Evolutionary conservation across 306 rosid species (phyloP), one percentile per base, ranked within the genome.

Genomic region (Cucurbita ficifolia): DNA sequence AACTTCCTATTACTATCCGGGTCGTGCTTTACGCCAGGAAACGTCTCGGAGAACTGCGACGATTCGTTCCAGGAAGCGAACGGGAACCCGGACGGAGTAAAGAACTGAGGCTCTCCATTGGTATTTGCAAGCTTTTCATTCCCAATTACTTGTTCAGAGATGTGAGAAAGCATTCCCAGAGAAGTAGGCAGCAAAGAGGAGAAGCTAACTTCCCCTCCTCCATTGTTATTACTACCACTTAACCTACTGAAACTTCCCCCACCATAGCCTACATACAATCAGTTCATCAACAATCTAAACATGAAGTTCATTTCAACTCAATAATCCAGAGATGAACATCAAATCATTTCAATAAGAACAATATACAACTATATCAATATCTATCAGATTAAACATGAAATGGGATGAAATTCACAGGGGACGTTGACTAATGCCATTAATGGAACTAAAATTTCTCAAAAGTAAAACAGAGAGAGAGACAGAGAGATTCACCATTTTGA

Each of bases 21-120:
- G 67, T 85, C 90, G 67, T 92, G 81, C 78, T 84, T 86, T 72
- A 83, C 22, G 75, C 81, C 86, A 46, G 46, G 70, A 45, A 78
- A 74, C 61, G 78, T 77, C 50, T 87, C 90, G 3, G 84, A 45
- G 71, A 82, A 82, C 61, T 81, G 80, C 18, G 84, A 79, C 10
- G 97, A 70, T 42, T 86, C 86, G 45, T 81, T 87, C 90, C 92
- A 88, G 54, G 92, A 83, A 56, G 77, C 56, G 43, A 80, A 88
- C 4, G 89, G 78, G 68, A 88, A 87, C 36, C 85, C 90, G 55
- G 73, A 22, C 1, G 83, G 39, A 77, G 82, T 82, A 70, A 52
- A 78, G 68, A 79, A 80, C 5, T 61, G 48, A 51, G 86, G 12
- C 69, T 86, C 85, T 62, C 80, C 79, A 52, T 78, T 88, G 52